Conservation (phyloP, 208 protist genomes). For the Trypanosomatidae sp. region DNA sequence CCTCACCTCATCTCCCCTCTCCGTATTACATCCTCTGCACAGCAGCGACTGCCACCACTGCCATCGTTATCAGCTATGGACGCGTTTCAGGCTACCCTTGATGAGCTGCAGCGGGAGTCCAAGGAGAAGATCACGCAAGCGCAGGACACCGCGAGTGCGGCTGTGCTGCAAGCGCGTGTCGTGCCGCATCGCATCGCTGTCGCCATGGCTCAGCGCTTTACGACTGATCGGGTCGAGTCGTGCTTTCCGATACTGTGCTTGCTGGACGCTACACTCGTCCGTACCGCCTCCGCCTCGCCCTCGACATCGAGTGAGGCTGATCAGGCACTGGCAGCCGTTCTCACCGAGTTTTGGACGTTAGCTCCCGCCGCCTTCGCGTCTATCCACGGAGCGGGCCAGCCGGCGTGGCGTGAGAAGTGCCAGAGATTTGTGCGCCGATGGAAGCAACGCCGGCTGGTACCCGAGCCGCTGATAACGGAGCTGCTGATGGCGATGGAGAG, state of each 20-base stretch:
- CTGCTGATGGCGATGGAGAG: constrained; percentile 36
- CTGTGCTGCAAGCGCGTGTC: constrained; percentile 32
- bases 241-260: constrained; percentile 76
- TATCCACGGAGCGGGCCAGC: constrained; percentile 22
- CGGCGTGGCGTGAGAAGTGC: constrained; percentile 52
- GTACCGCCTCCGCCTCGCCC: constrained; percentile 7
- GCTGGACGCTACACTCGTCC: constrained; percentile 57
- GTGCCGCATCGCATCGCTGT: constrained; percentile 54
- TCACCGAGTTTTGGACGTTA: constrained; percentile 58
- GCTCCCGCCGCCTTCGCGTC: constrained; percentile 28
- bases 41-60: neutral
- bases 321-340: constrained; percentile 31
- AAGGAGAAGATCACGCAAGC: constrained; percentile 62
- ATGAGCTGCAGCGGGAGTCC: constrained; percentile 58
- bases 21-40: neutral
- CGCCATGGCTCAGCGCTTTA: constrained; percentile 68
- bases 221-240: constrained; percentile 32
- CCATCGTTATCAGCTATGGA: constrained; percentile 41
- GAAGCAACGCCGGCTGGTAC: constrained; percentile 41
- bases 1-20: neutral
- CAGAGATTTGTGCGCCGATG: constrained; percentile 58
- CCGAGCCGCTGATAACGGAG: constrained; percentile 17
- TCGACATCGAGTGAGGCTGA: constrained; percentile 17
- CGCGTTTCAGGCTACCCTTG: constrained; percentile 39
- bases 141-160: constrained; percentile 27